Evolutionary conservation across 192 early-diverging fungal species (phyloP).

Genomic region (Mortierella hygrophila): DNA sequence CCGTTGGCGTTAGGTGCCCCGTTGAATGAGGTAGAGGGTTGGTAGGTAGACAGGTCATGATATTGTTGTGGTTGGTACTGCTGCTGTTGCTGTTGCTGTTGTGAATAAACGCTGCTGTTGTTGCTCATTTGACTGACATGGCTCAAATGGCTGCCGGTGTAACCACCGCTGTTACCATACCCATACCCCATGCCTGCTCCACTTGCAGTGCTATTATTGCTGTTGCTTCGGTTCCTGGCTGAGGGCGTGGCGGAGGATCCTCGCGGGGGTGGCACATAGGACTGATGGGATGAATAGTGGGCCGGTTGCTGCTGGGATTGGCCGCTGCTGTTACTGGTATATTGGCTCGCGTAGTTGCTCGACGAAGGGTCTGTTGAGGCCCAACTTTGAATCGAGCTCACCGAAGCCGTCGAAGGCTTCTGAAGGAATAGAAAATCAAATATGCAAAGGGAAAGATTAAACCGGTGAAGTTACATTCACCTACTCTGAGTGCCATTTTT

Average conservation of each 20-base stretch:
- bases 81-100: constrained; percentile 10
- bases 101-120: constrained; percentile 14
- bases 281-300: constrained; percentile 7
- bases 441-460: background rate
- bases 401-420: constrained; percentile 22
- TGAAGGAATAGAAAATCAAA: constrained; percentile 3
- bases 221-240: constrained; percentile 32
- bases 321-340: background rate
- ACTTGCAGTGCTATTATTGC: constrained; percentile 32
- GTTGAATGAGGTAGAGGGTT: constrained; percentile 4
- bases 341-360: background rate
- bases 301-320: constrained; percentile 17
- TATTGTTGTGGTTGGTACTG: constrained; percentile 21
- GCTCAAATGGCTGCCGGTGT: constrained; percentile 18
- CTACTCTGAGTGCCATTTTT: background rate
- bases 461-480: background rate
- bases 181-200: background rate
- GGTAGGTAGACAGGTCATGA: constrained; percentile 11
- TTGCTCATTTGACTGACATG: constrained; percentile 30
- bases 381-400: constrained; percentile 41
- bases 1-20: background rate
- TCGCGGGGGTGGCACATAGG: constrained; percentile 17
- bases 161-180: background rate
- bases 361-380: constrained; percentile 16
- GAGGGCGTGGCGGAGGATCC: constrained; percentile 13